These are phyloP conservation scores for Annona cherimola DNA, from an alignment of 164 flowering plant genomes.

Conservation along the genomic window DNA sequence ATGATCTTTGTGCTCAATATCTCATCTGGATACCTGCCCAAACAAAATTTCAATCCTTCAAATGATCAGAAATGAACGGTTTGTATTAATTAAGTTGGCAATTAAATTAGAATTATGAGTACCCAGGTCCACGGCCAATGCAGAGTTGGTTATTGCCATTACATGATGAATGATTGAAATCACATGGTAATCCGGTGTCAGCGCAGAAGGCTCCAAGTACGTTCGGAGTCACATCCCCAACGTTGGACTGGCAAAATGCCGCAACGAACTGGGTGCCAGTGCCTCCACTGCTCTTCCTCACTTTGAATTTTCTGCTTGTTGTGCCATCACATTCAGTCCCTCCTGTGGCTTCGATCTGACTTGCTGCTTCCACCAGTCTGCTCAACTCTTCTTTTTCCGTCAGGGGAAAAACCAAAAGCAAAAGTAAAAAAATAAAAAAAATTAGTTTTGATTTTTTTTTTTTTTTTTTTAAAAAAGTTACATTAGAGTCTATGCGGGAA, in stretches of 20 bases:
- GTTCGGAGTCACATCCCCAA: constrained; percentile 65
- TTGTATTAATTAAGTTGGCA: neutral
- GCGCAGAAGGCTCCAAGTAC: constrained; percentile 60
- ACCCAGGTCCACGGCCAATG: constrained; percentile 66
- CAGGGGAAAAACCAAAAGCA: neutral
- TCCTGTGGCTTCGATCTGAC: constrained; percentile 37
- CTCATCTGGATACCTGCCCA: constrained; percentile 56
- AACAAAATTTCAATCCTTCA: neutral
- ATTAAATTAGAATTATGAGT: neutral
- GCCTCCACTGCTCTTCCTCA: constrained; percentile 39
- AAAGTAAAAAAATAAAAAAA: no score
- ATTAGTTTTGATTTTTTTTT: neutral
- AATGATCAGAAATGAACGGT: neutral
- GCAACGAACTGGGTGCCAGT: constrained; percentile 41
- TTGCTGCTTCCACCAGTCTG: constrained; percentile 20
- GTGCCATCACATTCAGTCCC: constrained; percentile 31
- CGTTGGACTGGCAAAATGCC: constrained; percentile 69
- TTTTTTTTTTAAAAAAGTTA: no score
- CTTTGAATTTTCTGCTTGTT: constrained; percentile 35
- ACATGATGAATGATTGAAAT: constrained; percentile 58
- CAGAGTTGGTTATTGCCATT: constrained; percentile 46
- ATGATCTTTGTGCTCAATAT: constrained; percentile 57
- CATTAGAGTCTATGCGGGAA: no score
- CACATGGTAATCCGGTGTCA: constrained; percentile 48
- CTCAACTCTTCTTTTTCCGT: constrained; percentile 6